These are phyloP conservation scores for Aureobasidium sp. DNA, from an alignment of 2,329 filamentous ascomycete species.

Conservation along the genomic window DNA sequence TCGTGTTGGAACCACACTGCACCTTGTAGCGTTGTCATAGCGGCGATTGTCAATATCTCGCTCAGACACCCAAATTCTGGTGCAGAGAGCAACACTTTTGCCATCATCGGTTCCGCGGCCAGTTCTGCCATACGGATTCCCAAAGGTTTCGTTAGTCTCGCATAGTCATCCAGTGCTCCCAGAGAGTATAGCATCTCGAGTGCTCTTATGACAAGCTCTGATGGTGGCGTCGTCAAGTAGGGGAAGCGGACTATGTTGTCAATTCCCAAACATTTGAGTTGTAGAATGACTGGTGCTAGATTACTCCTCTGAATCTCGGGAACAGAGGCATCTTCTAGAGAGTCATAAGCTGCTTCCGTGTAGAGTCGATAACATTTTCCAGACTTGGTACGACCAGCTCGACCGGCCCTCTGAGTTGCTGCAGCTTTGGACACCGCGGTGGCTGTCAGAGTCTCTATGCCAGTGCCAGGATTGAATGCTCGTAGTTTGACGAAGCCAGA, in stretches of 20 bases:
- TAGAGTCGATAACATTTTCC: conserved; percentile 95
- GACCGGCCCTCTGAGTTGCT: conserved; percentile 81
- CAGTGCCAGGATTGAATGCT: conserved; percentile 72
- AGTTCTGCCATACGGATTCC: conserved; percentile 88
- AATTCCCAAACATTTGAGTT: conserved; percentile 90
- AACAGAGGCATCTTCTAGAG: conserved; percentile 62
- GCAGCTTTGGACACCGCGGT: conserved; percentile 83
- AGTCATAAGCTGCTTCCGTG: conserved; percentile 62
- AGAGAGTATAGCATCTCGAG: conserved; percentile 82
- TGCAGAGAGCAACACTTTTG: conserved; percentile 72
- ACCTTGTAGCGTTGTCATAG: conserved; percentile 83
- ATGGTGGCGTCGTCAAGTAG: conserved; percentile 77
- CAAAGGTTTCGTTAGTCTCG: conserved; percentile 81
- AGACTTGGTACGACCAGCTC: conserved; percentile 78
- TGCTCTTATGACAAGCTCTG: conserved; percentile 74
- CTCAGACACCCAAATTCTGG: conserved; percentile 67
- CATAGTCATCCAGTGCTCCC: conserved; percentile 80
- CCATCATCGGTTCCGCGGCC: conserved; percentile 92
- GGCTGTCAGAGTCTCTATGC: conserved; percentile 79
- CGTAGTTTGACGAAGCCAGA: conserved; percentile 85
- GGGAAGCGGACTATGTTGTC: conserved; percentile 90
- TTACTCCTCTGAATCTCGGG: conserved; percentile 93
- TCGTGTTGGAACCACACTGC: conserved; percentile 76
- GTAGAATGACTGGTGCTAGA: conserved; percentile 76
- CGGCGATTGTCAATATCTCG: conserved; percentile 84